Conservation (phyloP, 2,329 filamentous ascomycete genomes). For the Fusarium veterinarium region DNA sequence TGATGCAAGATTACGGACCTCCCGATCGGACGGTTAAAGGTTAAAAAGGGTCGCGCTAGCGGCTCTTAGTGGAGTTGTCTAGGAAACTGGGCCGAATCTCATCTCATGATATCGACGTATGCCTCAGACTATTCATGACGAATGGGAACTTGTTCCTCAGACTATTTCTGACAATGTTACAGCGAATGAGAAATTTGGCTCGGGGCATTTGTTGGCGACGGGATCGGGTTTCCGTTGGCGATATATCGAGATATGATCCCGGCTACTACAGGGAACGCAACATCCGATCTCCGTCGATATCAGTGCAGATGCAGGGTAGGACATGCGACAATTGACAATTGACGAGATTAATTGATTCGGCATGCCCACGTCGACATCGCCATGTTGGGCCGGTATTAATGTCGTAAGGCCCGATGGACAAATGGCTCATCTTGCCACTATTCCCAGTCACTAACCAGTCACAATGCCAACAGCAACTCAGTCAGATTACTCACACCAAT, state of each 20-base stretch:
- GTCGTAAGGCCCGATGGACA: neutral
- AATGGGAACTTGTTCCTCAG: neutral
- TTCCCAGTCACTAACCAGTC: neutral
- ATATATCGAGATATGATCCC: slow-evolving; percentile 3
- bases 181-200: neutral
- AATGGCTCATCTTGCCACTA: slow-evolving; percentile 1
- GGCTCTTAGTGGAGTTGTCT: neutral
- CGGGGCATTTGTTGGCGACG: neutral
- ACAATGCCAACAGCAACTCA: accelerated
- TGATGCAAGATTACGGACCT: slow-evolving; percentile 20
- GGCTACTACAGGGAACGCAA: neutral
- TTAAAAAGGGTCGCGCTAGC: slow-evolving; percentile 1
- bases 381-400: neutral
- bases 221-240: neutral
- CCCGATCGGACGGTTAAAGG: slow-evolving; percentile 21
- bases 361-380: neutral
- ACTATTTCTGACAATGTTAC: too few species aligned
- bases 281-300: neutral
- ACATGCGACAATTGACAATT: neutral
- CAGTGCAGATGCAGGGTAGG: neutral
- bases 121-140: neutral
- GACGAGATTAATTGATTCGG: neutral
- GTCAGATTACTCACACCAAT: neutral
- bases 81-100: neutral
- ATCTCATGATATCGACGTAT: slow-evolving; percentile 6